These are phyloP conservation scores for Chenopodium album DNA, from an alignment of 148 eudicot species.

Conservation along the genomic window DNA sequence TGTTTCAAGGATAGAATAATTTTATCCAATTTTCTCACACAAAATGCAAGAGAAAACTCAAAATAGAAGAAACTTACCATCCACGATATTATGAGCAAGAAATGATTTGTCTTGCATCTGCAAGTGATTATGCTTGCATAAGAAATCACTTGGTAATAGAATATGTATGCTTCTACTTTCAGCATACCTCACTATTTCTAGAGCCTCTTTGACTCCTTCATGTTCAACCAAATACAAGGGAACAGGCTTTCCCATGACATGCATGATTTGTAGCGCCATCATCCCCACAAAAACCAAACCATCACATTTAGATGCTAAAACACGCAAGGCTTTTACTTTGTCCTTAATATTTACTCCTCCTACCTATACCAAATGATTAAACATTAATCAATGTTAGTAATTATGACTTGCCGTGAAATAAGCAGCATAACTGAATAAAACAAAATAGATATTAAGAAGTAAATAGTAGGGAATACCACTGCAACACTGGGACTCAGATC, in stretches of 20 bases:
- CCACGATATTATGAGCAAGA: conserved; percentile 44
- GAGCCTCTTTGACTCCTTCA: conserved; percentile 51
- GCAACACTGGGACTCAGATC: conserved; percentile 50
- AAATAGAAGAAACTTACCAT: conserved; percentile 40
- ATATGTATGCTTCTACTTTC: conserved; percentile 49
- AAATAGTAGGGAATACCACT: conserved; percentile 44
- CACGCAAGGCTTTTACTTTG: conserved; percentile 60
- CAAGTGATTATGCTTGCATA: conserved; percentile 47
- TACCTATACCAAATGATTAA: conserved; percentile 46
- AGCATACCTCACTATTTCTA: conserved; percentile 42
- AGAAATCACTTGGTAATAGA: conserved; percentile 65
- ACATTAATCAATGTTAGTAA: conserved; percentile 2
- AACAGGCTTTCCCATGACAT: conserved; percentile 63
- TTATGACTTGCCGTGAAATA: not conserved
- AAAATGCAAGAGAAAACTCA: not conserved
- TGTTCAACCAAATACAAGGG: conserved; percentile 51
- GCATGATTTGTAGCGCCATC: conserved; percentile 86
- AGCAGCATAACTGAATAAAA: not conserved
- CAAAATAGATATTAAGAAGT: not conserved
- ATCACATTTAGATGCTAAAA: conserved; percentile 64
- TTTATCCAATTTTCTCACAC: not conserved
- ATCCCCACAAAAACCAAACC: conserved; percentile 78
- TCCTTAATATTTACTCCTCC: conserved; percentile 71
- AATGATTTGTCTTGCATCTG: conserved; percentile 37
- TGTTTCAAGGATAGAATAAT: not conserved